phyloP scores from a whole-genome alignment of 139 green algal species.

The Helicosporidium sp. region DNA sequence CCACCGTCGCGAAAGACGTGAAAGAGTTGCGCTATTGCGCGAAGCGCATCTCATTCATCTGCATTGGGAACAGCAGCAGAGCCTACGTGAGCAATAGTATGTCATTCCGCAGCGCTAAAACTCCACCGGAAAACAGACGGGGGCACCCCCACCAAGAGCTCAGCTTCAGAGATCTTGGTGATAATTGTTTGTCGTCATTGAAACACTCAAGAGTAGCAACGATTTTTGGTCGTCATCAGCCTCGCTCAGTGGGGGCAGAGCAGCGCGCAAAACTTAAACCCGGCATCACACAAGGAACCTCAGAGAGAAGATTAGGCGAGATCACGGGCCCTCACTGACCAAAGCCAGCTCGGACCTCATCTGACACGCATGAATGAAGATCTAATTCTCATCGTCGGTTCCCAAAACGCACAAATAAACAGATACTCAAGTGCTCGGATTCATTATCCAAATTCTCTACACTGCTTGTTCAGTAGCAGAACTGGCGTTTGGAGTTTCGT shows the following conservation, averaged over 20 bases:
- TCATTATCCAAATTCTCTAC: conserved; percentile 4
- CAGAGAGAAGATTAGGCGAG: conserved; percentile 25
- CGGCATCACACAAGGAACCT: conserved; percentile 1
- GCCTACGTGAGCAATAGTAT: too few relatives aligned
- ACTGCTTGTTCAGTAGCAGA: conserved; percentile 23
- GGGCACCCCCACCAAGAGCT: too few relatives aligned
- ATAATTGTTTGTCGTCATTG: conserved; percentile 8
- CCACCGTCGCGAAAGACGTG: too few relatives aligned
- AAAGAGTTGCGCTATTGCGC: too few relatives aligned
- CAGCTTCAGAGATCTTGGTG: conserved; percentile 27
- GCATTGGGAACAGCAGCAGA: too few relatives aligned
- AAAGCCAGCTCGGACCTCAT: conserved; percentile 9
- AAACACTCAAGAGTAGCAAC: conserved; percentile 23
- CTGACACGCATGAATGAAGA: conserved; percentile 31
- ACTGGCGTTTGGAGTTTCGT: conserved; percentile 13
- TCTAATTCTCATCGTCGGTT: conserved; percentile 17
- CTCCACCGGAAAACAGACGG: too few relatives aligned
- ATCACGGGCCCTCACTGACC: conserved; percentile 1
- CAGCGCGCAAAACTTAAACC: too few relatives aligned
- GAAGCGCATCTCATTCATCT: too few relatives aligned
- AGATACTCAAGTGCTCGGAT: not conserved
- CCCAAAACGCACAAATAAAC: not conserved
- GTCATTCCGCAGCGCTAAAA: too few relatives aligned
- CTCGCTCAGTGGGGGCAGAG: not conserved
- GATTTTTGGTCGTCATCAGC: conserved; percentile 3